Conservation (phyloP, 805 yeast species). For the Pichia gijzeniarum region DNA sequence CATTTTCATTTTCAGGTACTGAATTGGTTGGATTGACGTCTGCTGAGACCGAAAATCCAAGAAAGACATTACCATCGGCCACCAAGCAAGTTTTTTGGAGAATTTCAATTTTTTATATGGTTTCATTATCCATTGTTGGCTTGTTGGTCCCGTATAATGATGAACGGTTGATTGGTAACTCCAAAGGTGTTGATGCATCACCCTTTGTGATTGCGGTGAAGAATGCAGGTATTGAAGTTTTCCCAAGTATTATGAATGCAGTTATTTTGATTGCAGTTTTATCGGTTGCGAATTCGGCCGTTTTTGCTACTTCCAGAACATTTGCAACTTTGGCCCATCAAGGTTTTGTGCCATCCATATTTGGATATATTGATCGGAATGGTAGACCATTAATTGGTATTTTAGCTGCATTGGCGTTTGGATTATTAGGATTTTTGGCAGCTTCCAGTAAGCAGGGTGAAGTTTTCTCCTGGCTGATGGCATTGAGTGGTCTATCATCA, state of each 20-base stretch:
- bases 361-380: slow-evolving; percentile 57
- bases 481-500: slow-evolving; percentile 65
- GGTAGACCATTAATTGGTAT: slow-evolving; percentile 72
- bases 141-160: slow-evolving; percentile 52
- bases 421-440: slow-evolving; percentile 51
- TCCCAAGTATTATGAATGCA: slow-evolving; percentile 62
- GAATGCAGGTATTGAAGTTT: slow-evolving; percentile 49
- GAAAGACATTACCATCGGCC: slow-evolving; percentile 51
- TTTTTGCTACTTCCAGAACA: slow-evolving; percentile 61
- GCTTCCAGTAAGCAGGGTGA: slow-evolving; percentile 45
- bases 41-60: slow-evolving; percentile 52
- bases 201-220: slow-evolving; percentile 62
- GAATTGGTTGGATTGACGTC: slow-evolving; percentile 57
- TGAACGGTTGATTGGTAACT: slow-evolving; percentile 40
- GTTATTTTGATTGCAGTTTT: slow-evolving; percentile 60
- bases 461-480: slow-evolving; percentile 66
- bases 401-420: slow-evolving; percentile 40
- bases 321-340: slow-evolving; percentile 56
- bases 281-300: slow-evolving; percentile 66
- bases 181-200: slow-evolving; percentile 49
- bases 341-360: slow-evolving; percentile 51
- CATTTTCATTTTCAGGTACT: slow-evolving; percentile 56
- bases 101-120: slow-evolving; percentile 46
- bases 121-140: slow-evolving; percentile 45
- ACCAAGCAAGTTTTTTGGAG: slow-evolving; percentile 57